Evolutionary conservation across 2,329 filamentous ascomycete species (phyloP), one percentile per base, ranked within the genome.

Genomic region (Colletotrichum sp.): DNA sequence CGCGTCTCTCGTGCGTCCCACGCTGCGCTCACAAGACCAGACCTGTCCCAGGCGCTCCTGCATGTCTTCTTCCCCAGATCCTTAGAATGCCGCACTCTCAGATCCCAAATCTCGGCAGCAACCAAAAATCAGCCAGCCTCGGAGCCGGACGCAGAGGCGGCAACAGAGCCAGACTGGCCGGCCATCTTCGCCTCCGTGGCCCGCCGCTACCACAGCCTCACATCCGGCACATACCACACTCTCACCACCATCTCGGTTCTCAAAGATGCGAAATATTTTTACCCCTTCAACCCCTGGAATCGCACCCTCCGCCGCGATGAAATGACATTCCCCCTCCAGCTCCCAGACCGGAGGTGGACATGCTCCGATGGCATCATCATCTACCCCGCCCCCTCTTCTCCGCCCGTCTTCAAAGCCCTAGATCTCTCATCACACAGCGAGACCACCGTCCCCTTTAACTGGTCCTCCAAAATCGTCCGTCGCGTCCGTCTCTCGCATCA

Each of bases 291-390:
- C 32, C 85, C 86, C 2, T 90, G 89, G 89, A 82, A 85, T 65
- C 84, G 88, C 26, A 83, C 85, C 77, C 80, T 90, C n/a, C 79
- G 83, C 60, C 83, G 86, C 76, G 84, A 87, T 69, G 81, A 84
- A 18, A 84, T 85, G 73, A 81, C 79, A 2, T 84, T 84, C 21
- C 78, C 80, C 3, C 89, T 90, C 72, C 86, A 90, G 78, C 85
- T 88, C 78, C 81, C 82, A 28, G 88, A 90, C 72, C 83, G 88
- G 2, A 80, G 83, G 15, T 93, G 92, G 92, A 89, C 87, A 18
- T 91, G 89, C 79, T 88, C 85, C 69, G 87, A 90, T 59, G 90
- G 89, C 0, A 78, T 93, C 21, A 77, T 93, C 44, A 87, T 92
- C 8, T 93, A 90, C 79, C 89, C 88, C 3, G 84, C 74, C 28